These are phyloP conservation scores for Hypomontagnella monticulosa DNA, from an alignment of 495 filamentous ascomycete species.

Conservation along the genomic window DNA sequence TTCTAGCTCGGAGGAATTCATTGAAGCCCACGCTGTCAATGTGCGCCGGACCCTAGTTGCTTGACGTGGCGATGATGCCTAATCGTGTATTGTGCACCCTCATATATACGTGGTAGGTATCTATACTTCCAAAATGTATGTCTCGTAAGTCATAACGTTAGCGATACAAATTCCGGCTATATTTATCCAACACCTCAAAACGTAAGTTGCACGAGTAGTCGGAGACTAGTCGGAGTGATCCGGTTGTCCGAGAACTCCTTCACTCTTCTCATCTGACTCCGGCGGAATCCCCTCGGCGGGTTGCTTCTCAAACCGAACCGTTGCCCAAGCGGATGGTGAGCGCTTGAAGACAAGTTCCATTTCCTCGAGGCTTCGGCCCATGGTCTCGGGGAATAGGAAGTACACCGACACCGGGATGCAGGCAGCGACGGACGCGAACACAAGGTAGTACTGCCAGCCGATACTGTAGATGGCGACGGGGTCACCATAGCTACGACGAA, in stretches of 20 bases:
- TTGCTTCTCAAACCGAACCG: conserved; percentile 65
- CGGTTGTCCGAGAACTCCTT: not conserved
- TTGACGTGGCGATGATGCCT: no score
- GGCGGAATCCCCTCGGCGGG: conserved; percentile 59
- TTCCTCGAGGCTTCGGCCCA: conserved; percentile 67
- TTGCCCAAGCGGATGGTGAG: conserved; percentile 65
- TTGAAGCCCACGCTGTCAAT: no score
- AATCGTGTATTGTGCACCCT: no score
- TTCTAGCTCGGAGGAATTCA: no score
- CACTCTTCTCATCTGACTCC: conserved; percentile 60
- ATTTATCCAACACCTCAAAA: no score
- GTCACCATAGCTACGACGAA: conserved; percentile 60
- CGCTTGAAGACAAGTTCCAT: conserved; percentile 75
- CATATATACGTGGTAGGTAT: no score
- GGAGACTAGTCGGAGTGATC: conserved; percentile 20
- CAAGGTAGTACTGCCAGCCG: conserved; percentile 59
- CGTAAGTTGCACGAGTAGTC: no score
- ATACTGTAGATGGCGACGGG: conserved; percentile 57
- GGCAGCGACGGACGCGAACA: conserved; percentile 59
- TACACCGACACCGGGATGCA: conserved; percentile 61
- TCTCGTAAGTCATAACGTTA: not conserved
- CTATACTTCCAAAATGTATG: not conserved
- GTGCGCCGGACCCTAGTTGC: no score
- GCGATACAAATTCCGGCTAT: no score
- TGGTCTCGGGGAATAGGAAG: conserved; percentile 68